Evolutionary conservation across 2,329 filamentous ascomycete genomes (phyloP).

Genomic region (Byssothecium circinans): DNA sequence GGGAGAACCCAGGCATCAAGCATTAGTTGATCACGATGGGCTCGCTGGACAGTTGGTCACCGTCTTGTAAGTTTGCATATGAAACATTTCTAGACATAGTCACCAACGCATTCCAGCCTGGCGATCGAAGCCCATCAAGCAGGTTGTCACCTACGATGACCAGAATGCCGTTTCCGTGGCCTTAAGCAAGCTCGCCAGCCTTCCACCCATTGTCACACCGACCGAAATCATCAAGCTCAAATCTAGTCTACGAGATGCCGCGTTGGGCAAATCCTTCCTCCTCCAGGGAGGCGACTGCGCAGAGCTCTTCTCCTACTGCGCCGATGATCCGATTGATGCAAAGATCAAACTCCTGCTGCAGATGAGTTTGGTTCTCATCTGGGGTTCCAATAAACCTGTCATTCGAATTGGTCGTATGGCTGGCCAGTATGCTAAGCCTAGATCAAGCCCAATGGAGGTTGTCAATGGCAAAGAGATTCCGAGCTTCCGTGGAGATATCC

Average conservation of each 20-base stretch:
- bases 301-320: constrained; percentile 96
- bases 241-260: constrained; percentile 78
- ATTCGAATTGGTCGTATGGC: constrained; percentile 95
- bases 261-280: constrained; percentile 86
- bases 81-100: background rate
- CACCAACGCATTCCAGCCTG: constrained; percentile 56
- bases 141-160: constrained; percentile 71
- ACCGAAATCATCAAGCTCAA: constrained; percentile 80
- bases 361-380: constrained; percentile 95
- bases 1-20: background rate
- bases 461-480: constrained; percentile 79
- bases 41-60: constrained; percentile 10
- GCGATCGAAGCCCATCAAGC: constrained; percentile 77
- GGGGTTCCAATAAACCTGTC: constrained; percentile 79
- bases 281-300: constrained; percentile 97
- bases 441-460: constrained; percentile 83
- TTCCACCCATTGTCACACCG: constrained; percentile 79
- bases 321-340: constrained; percentile 83
- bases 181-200: constrained; percentile 63
- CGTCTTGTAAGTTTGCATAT: constrained; percentile 6
- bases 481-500: constrained; percentile 91
- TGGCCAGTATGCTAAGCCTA: constrained; percentile 94
- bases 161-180: constrained; percentile 60
- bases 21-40: constrained; percentile 3
- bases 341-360: constrained; percentile 97